Conservation (phyloP, 352 stramenopile genomes). For the Plasmopara muralis region DNA sequence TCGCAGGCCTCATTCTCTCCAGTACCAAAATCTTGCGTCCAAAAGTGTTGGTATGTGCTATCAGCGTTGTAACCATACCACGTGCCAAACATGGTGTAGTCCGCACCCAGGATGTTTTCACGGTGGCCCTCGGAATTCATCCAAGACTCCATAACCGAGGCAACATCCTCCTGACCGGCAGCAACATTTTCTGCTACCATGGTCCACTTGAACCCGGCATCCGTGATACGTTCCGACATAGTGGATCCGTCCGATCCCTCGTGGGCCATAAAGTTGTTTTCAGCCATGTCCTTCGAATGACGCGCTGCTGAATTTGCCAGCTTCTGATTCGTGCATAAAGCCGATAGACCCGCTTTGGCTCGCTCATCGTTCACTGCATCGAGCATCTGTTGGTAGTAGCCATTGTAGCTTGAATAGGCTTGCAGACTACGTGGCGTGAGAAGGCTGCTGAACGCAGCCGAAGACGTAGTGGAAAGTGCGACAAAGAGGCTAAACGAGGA, state of each 20-base stretch:
- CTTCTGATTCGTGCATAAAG: slow-evolving; percentile 43
- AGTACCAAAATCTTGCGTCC: slow-evolving; percentile 49
- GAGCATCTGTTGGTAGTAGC: slow-evolving; percentile 27
- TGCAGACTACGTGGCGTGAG: slow-evolving; percentile 21
- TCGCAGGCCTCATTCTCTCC: slow-evolving; percentile 28
- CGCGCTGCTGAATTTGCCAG: slow-evolving; percentile 21
- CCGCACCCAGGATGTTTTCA: slow-evolving; percentile 33
- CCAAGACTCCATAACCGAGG: slow-evolving; percentile 46
- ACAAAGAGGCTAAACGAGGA: slow-evolving; percentile 20
- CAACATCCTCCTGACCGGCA: slow-evolving; percentile 37
- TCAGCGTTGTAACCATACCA: slow-evolving; percentile 26
- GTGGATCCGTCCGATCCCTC: slow-evolving; percentile 41
- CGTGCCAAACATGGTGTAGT: slow-evolving; percentile 35
- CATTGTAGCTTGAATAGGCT: slow-evolving; percentile 20
- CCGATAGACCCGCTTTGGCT: slow-evolving; percentile 27
- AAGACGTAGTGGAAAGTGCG: slow-evolving; percentile 9
- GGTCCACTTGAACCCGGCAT: slow-evolving; percentile 41
- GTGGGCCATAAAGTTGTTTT: slow-evolving; percentile 47
- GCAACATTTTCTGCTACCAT: slow-evolving; percentile 53
- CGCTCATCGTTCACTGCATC: slow-evolving; percentile 43
- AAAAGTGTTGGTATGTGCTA: slow-evolving; percentile 45
- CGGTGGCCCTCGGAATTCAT: slow-evolving; percentile 52
- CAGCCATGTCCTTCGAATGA: slow-evolving; percentile 38
- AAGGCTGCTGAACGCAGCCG: slow-evolving; percentile 12
- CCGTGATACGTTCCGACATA: slow-evolving; percentile 33